Conservation (phyloP, 164 flowering plant species). For the Euptelea pleiosperma region DNA sequence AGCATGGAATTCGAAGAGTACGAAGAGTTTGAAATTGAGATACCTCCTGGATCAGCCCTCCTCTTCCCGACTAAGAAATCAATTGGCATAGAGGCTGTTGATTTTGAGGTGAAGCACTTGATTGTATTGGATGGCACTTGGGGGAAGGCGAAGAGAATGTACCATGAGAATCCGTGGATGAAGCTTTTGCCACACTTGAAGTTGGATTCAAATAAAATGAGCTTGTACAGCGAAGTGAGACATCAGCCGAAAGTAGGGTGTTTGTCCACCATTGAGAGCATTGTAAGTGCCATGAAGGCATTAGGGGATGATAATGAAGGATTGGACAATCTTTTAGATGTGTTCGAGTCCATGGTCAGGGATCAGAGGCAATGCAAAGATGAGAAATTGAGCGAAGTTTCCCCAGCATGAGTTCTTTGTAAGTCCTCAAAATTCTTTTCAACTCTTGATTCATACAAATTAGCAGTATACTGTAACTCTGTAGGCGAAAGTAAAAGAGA, state of each 20-base stretch:
- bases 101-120: conserved; percentile 66
- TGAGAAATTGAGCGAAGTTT: conserved; percentile 44
- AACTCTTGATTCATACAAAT: no score
- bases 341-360: conserved; percentile 75
- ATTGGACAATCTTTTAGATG: conserved; percentile 62
- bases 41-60: conserved; percentile 70
- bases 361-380: conserved; percentile 78
- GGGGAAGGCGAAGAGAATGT: conserved; percentile 79
- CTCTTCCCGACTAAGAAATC: conserved; percentile 62
- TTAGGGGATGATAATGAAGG: conserved; percentile 54
- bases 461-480: no score
- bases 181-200: conserved; percentile 74
- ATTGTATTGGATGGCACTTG: conserved; percentile 95
- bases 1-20: conserved; percentile 30
- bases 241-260: conserved; percentile 68
- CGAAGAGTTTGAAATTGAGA: conserved; percentile 52
- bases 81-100: conserved; percentile 30
- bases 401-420: conserved; percentile 7
- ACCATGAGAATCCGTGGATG: conserved; percentile 87
- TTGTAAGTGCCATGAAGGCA: conserved; percentile 65
- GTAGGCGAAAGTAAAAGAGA: no score
- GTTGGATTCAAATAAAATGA: conserved; percentile 50
- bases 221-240: conserved; percentile 79
- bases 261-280: conserved; percentile 88
- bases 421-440: no score